Conservation (phyloP, 2,329 filamentous ascomycete genomes). For the Verticillium nubilum region DNA sequence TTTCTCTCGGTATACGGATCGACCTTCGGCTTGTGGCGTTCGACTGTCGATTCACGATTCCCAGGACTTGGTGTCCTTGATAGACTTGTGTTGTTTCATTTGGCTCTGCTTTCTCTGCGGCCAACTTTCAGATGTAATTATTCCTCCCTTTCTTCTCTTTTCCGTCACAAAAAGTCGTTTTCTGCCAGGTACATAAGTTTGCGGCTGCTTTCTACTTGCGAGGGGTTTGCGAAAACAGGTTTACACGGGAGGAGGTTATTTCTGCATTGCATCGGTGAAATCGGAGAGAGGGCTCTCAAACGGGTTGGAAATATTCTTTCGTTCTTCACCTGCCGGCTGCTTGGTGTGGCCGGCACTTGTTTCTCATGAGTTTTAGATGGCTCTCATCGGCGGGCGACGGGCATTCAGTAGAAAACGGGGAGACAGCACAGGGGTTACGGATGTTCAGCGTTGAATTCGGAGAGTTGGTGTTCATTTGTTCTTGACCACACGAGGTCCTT, state of each 20-base stretch:
- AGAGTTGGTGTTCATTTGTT: not conserved
- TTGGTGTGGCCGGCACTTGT: not conserved
- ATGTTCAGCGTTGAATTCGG: not conserved
- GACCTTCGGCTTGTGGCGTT: constrained; percentile 12
- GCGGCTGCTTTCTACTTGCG: not conserved
- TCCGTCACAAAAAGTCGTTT: not conserved
- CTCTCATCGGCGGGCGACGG: not conserved
- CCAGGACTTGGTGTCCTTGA: constrained; percentile 10
- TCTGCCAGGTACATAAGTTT: not conserved
- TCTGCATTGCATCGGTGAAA: not conserved
- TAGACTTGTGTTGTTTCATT: constrained; percentile 9
- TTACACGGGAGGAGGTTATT: not conserved
- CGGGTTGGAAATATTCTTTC: not conserved
- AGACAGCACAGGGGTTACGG: constrained; percentile 1
- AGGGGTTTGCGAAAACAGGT: not conserved
- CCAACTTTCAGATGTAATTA: constrained; percentile 3
- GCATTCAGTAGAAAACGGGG: constrained; percentile 3
- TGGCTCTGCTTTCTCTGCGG: not conserved
- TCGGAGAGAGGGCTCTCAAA: not conserved
- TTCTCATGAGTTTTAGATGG: constrained; percentile 1
- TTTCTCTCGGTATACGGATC: constrained; percentile 17
- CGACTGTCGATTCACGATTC: constrained; percentile 6
- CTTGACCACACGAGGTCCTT: not conserved
- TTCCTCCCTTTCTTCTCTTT: constrained; percentile 5
- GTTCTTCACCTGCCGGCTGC: not conserved